phyloP scores from a whole-genome alignment of 148 eudicot genomes.

The Rhododendron kiyosumense region DNA sequence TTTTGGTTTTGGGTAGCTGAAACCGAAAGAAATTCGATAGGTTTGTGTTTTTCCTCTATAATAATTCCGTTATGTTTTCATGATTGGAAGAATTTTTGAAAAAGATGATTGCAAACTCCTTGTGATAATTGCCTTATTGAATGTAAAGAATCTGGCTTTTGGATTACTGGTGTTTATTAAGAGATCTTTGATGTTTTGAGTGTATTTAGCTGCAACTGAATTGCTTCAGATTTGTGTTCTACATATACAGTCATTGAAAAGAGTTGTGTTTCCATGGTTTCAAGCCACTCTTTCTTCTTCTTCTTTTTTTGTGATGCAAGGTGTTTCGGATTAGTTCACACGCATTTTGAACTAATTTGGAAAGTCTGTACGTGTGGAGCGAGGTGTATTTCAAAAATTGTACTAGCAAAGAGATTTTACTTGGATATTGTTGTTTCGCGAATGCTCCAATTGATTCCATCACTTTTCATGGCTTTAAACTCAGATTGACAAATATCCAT shows the following conservation, averaged over 20 bases:
- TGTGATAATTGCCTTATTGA: not conserved
- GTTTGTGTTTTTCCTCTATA: not conserved
- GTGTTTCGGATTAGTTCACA: fast-evolving
- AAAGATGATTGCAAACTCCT: not conserved
- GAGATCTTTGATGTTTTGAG: not conserved
- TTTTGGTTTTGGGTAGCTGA: not conserved
- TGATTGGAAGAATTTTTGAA: not conserved
- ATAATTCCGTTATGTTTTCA: not conserved
- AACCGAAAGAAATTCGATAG: not conserved
- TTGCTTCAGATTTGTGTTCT: not conserved
- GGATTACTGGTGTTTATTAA: not conserved
- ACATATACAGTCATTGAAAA: no score
- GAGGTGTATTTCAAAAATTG: no score
- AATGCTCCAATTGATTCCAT: no score
- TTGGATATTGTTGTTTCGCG: no score
- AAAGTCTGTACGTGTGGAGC: no score
- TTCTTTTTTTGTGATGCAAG: no score
- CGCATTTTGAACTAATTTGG: no score
- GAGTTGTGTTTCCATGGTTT: no score
- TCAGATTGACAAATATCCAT: no score
- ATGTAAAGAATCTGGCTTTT: not conserved
- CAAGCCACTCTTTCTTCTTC: no score
- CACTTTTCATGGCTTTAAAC: no score
- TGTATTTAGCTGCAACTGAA: not conserved
- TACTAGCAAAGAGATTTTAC: no score